Evolutionary conservation across 768 basidiomycete genomes (phyloP).

Genomic region (Roridomyces roridus): DNA sequence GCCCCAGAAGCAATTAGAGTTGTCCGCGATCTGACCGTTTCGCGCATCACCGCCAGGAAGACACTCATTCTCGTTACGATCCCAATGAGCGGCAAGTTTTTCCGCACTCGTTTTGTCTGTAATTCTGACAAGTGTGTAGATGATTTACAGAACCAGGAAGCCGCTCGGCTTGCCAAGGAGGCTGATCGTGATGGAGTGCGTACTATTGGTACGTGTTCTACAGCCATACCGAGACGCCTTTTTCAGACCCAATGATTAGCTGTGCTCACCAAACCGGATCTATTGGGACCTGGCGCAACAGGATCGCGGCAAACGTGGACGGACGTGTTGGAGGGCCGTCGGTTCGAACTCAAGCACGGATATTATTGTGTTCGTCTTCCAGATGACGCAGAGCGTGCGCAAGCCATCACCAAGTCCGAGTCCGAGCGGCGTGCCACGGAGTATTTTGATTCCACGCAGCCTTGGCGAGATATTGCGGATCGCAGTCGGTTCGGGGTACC

Average conservation of each 20-base stretch:
- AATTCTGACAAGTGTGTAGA: conserved; percentile 41
- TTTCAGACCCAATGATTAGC: conserved; percentile 41
- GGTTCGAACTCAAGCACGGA: conserved; percentile 55
- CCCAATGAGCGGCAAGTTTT: conserved; percentile 61
- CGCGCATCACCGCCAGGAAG: conserved; percentile 53
- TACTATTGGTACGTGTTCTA: conserved; percentile 66
- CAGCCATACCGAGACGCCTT: background rate
- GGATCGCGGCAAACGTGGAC: conserved; percentile 52
- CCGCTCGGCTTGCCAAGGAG: conserved; percentile 56
- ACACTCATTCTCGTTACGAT: conserved; percentile 70
- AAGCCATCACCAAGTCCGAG: conserved; percentile 40
- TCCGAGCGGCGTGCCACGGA: conserved; percentile 42
- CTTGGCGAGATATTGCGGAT: conserved; percentile 58
- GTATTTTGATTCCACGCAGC: conserved; percentile 54
- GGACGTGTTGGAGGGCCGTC: conserved; percentile 55
- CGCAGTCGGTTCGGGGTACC: conserved; percentile 60
- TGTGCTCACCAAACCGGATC: conserved; percentile 76
- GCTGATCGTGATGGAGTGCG: conserved; percentile 61
- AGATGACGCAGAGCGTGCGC: conserved; percentile 58
- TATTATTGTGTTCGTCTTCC: conserved; percentile 74
- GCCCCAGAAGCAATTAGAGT: conserved; percentile 45
- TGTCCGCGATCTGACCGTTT: conserved; percentile 53
- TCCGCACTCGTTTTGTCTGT: background rate
- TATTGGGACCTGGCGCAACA: conserved; percentile 48
- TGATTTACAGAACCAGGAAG: conserved; percentile 71